Conservation (phyloP, 2,329 filamentous ascomycete genomes). For the Cercospora sesami region DNA sequence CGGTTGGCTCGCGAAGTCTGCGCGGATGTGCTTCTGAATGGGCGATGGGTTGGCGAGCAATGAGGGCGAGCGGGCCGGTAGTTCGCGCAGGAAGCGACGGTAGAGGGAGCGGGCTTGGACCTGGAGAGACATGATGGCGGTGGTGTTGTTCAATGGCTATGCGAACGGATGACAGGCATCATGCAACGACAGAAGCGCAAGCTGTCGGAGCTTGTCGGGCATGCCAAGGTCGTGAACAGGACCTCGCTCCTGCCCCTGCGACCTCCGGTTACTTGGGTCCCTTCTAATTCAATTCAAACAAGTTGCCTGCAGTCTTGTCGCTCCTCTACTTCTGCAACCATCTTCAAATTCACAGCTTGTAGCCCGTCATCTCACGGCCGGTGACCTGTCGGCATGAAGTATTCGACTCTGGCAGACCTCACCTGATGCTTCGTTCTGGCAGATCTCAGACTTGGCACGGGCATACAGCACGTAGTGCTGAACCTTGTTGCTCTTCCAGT, state of each 20-base stretch:
- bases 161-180: neutral
- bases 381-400: neutral
- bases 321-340: no score
- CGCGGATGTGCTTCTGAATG: conserved; percentile 68
- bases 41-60: conserved; percentile 61
- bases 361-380: neutral
- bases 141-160: neutral
- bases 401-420: neutral
- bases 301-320: neutral
- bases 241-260: neutral
- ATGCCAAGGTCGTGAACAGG: neutral
- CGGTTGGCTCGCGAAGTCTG: conserved; percentile 52
- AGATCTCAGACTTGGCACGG: neutral
- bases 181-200: neutral
- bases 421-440: neutral
- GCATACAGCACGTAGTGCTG: neutral
- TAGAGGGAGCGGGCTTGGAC: conserved; percentile 72
- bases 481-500: neutral
- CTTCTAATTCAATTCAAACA: neutral
- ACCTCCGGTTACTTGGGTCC: no score
- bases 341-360: neutral
- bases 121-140: conserved; percentile 36
- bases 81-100: conserved; percentile 82
- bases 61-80: conserved; percentile 66
- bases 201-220: conserved; percentile 1